These are phyloP conservation scores for Colletotrichum graminicola DNA, from an alignment of 2,329 filamentous ascomycete genomes.

Conservation along the genomic window DNA sequence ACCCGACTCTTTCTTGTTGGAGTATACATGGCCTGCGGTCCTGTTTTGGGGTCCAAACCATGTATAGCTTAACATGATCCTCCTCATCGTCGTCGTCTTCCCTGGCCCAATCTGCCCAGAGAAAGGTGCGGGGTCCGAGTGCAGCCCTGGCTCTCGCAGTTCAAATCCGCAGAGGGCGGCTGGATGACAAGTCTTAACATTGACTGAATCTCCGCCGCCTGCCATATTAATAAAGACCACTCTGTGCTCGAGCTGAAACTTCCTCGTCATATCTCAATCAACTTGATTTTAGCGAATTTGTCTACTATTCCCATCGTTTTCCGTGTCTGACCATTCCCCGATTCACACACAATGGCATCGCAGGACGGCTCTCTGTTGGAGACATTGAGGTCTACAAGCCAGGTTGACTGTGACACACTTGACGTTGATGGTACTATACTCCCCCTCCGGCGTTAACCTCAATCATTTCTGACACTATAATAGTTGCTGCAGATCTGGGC, in stretches of 20 bases:
- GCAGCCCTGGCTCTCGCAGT: neutral
- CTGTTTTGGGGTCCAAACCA: neutral
- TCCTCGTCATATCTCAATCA: neutral
- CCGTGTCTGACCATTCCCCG: neutral
- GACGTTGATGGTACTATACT: constrained; percentile 48
- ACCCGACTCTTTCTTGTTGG: constrained; percentile 18
- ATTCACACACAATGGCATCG: neutral
- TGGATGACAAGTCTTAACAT: neutral
- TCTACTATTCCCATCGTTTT: neutral
- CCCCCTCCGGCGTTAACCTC: neutral
- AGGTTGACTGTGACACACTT: constrained; percentile 54
- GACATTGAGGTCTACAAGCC: constrained; percentile 42
- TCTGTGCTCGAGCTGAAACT: too few relatives aligned
- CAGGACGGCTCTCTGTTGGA: constrained; percentile 24
- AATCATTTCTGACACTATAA: constrained; percentile 28
- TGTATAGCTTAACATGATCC: constrained; percentile 11
- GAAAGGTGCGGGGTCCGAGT: constrained; percentile 25
- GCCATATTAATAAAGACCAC: neutral
- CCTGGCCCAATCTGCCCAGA: neutral
- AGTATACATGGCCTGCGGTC: constrained; percentile 2
- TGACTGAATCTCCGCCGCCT: neutral
- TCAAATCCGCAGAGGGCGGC: neutral
- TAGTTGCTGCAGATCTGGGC: constrained; percentile 49
- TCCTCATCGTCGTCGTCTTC: neutral
- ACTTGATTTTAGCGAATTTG: neutral